A percentile compares a stretch with the other conserved stretches of the same genome.
Conservation (phyloP, 1,284 basidiomycete genomes). For the Irpex lacteus region DNA sequence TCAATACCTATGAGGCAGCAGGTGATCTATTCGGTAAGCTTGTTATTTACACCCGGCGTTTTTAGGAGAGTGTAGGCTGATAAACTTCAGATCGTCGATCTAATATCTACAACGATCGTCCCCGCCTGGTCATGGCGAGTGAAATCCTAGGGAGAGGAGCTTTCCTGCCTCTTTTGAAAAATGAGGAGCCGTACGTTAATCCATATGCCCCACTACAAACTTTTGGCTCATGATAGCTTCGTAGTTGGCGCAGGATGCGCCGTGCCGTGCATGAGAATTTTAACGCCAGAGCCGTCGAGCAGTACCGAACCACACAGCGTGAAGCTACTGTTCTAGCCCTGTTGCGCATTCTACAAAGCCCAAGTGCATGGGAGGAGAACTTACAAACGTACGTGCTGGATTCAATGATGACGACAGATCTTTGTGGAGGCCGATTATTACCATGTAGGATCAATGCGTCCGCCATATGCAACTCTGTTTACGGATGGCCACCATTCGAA, state of each 20-base stretch:
- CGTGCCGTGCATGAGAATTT: background rate
- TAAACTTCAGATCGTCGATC: constrained; percentile 32
- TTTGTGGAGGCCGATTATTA: background rate
- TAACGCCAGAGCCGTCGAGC: background rate
- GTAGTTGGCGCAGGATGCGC: background rate
- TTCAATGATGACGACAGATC: no score
- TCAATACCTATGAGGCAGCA: background rate
- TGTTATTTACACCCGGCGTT: background rate
- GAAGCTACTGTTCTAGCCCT: background rate
- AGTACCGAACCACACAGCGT: background rate
- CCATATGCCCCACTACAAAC: background rate
- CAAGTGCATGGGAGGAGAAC: background rate
- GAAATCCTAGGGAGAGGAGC: constrained; percentile 31
- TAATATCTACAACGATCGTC: constrained; percentile 62
- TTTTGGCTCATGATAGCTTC: background rate
- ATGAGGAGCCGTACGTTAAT: background rate
- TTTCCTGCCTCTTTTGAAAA: background rate
- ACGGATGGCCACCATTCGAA: background rate
- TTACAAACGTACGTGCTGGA: background rate
- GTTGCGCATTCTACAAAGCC: background rate
- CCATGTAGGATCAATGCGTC: background rate
- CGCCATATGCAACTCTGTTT: background rate
- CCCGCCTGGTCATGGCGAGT: constrained; percentile 51
- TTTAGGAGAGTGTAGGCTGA: background rate
- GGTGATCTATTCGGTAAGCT: background rate